Evolutionary conservation across 1,139 yeast genomes (phyloP).

Genomic region (Kluyveromyces marxianus): DNA sequence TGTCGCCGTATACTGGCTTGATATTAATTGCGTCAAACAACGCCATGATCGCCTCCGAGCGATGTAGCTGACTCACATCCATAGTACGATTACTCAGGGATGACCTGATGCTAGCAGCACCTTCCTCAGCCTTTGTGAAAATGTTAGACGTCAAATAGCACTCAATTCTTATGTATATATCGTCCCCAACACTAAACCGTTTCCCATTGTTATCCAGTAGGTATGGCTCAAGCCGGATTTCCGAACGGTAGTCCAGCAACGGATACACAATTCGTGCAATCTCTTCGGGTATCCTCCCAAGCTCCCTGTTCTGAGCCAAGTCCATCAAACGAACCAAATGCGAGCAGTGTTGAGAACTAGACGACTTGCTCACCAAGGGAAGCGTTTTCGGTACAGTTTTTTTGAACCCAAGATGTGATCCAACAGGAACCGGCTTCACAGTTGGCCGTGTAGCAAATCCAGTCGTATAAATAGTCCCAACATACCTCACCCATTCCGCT

Average conservation of each 20-base stretch:
- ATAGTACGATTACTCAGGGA: conserved; percentile 39
- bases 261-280: conserved; percentile 65
- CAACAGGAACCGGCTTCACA: conserved; percentile 42
- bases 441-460: conserved; percentile 86
- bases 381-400: conserved; percentile 16
- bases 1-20: conserved; percentile 24
- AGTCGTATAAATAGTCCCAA: conserved; percentile 66
- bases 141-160: conserved; percentile 49
- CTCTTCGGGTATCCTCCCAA: conserved; percentile 73
- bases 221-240: conserved; percentile 51
- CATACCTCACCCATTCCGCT: conserved; percentile 36
- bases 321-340: conserved; percentile 24
- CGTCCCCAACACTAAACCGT: conserved; percentile 64
- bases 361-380: neutral
- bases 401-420: conserved; percentile 39
- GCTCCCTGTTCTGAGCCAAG: conserved; percentile 39
- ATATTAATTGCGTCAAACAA: conserved; percentile 47
- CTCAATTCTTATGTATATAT: conserved; percentile 56
- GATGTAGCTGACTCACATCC: conserved; percentile 45
- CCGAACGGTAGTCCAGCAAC: conserved; percentile 48
- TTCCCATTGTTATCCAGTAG: conserved; percentile 44
- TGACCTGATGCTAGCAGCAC: conserved; percentile 8
- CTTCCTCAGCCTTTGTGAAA: conserved; percentile 31
- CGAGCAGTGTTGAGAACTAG: conserved; percentile 12
- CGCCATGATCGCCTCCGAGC: conserved; percentile 51